Evolutionary conservation across 2,329 filamentous ascomycete species (phyloP).

Genomic region (Venturia aucupariae): DNA sequence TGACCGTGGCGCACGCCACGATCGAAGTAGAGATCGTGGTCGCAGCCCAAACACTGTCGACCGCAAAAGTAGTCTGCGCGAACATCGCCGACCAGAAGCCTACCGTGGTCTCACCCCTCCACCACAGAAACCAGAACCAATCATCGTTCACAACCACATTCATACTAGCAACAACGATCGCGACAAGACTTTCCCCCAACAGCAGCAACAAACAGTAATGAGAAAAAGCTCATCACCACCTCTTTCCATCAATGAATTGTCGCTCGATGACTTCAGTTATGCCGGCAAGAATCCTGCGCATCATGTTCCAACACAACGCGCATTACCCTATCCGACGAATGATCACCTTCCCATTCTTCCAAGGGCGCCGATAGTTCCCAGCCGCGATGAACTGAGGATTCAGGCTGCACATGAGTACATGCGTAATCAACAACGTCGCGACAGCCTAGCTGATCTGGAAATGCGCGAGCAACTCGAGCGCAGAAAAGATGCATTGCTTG

Average conservation of each 20-base stretch:
- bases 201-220: background rate
- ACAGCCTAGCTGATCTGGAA: background rate
- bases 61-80: background rate
- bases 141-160: background rate
- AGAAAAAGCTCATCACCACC: background rate
- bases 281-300: background rate
- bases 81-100: background rate
- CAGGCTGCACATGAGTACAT: background rate
- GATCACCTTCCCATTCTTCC: background rate
- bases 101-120: background rate
- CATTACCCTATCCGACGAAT: background rate
- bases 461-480: background rate
- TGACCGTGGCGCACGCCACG: too few relatives aligned
- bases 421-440: background rate
- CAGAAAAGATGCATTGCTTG: background rate
- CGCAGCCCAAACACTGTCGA: background rate
- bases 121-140: constrained; percentile 3
- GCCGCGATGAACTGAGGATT: background rate
- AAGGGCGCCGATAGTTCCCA: background rate
- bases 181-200: background rate
- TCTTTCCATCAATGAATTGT: background rate
- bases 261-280: background rate
- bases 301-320: background rate
- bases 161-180: background rate
- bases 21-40: background rate